Base-by-base conservation (phyloP, 2,329 filamentous ascomycete genomes). In the Paracamarosporium sp. region DNA sequence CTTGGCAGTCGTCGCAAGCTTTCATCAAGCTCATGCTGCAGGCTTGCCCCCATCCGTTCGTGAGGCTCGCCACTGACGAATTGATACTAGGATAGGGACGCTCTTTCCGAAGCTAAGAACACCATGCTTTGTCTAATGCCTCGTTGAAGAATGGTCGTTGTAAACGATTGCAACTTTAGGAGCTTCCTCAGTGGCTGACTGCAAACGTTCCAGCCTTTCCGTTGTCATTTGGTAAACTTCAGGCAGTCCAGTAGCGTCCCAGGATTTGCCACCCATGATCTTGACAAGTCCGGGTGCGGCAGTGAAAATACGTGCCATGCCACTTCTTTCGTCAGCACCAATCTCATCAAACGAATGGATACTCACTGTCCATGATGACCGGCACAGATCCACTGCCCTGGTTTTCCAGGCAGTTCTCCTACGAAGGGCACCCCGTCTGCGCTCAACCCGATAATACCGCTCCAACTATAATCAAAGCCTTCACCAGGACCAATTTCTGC, bases 391-490 rank as follows among this genome's bases (percentile, higher is more conserved):
- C 64, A 71, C 53, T 71, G 65, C 15, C 65, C 64, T 47, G 56
- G 36, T 47, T 69, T 68, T 4, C 53, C 67, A 31, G 67, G 67
- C 5, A 70, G 2, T 17, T 64, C 60, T 5, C 68, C 68, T 3
- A 72, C 59, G 35, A 70, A 70, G 1, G 67, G 68, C 12, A 70
- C 68, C 17, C 67, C 67, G 47, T 72, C 69, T 5, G 51, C 56
- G 44, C 68, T 72, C 35, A 69, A 20, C 0, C 67, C 66, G 17
- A 69, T 66, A 24, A 72, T 71, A 2, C 70, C 64, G 41, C 65
- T 71, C 70, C 69, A 73, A 46, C 64, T 69, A 40, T 71, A 70
- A 38, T 72, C 66, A 36, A 70, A 71, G 4, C 69, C 66, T 35
- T 71, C 68, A 3, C 66, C 71, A 3, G 72, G 70, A 9, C 67